Evolutionary conservation across 352 stramenopile species (phyloP).

Genomic region (Phytophthora litchii): DNA sequence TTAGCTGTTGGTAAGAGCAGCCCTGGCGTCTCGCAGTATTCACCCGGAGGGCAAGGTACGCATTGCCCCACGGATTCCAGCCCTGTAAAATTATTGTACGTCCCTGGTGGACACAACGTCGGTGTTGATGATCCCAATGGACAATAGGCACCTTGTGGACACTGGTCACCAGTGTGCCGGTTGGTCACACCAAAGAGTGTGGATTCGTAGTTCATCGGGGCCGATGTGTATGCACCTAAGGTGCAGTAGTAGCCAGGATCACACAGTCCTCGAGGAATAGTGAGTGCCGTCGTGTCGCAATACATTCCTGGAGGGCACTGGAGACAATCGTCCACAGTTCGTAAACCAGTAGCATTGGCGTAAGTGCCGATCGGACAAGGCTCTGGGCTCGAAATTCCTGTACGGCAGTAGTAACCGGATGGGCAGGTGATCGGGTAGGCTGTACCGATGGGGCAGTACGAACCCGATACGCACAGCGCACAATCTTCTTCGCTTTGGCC

Average conservation of each 20-base stretch:
- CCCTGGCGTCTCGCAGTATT: slow-evolving; percentile 79
- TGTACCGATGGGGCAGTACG: slow-evolving; percentile 70
- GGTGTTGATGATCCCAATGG: slow-evolving; percentile 63
- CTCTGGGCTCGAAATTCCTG: slow-evolving; percentile 70
- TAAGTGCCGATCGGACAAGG: slow-evolving; percentile 92
- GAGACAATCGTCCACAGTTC: slow-evolving; percentile 85
- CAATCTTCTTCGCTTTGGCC: slow-evolving; percentile 78
- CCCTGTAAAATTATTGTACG: slow-evolving; percentile 76
- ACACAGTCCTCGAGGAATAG: slow-evolving; percentile 74
- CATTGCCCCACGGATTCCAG: slow-evolving; percentile 79
- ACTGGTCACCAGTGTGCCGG: slow-evolving; percentile 69
- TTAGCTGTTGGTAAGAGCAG: slow-evolving; percentile 66
- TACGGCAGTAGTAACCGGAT: slow-evolving; percentile 88
- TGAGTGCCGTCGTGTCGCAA: slow-evolving; percentile 88
- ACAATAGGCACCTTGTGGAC: slow-evolving; percentile 73
- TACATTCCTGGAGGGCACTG: slow-evolving; percentile 91
- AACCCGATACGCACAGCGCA: slow-evolving; percentile 67
- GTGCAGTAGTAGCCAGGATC: slow-evolving; percentile 93
- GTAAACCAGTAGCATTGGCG: slow-evolving; percentile 76
- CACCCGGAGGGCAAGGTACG: slow-evolving; percentile 71
- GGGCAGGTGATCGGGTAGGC: slow-evolving; percentile 75
- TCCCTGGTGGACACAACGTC: slow-evolving; percentile 72
- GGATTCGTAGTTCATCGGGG: slow-evolving; percentile 82
- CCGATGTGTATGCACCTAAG: slow-evolving; percentile 87
- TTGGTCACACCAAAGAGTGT: slow-evolving; percentile 70